phyloP scores from a whole-genome alignment of 1,284 basidiomycete species.

The Ceratobasidium sp. region DNA sequence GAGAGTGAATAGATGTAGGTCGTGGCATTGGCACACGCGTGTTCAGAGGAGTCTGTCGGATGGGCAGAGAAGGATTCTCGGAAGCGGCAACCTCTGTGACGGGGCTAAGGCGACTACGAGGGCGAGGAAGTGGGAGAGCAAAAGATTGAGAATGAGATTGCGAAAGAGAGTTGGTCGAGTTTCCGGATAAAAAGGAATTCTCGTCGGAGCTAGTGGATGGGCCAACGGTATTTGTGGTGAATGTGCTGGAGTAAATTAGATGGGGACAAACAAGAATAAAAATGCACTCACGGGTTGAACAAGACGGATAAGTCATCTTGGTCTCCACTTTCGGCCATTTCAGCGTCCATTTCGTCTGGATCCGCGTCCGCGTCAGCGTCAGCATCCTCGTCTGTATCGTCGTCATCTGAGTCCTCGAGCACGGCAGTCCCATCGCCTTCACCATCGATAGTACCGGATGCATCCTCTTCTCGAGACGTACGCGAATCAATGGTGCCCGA shows the following conservation, averaged over 20 bases:
- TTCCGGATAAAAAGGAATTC: constrained; percentile 45
- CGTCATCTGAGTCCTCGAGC: constrained; percentile 51
- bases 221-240: constrained; percentile 55
- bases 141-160: constrained; percentile 61
- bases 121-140: constrained; percentile 57
- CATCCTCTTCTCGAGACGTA: constrained; percentile 37
- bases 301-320: constrained; percentile 34
- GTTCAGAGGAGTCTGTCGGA: constrained; percentile 32
- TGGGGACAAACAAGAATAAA: not conserved
- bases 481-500: constrained; percentile 41
- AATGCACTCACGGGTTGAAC: constrained; percentile 72
- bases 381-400: constrained; percentile 63
- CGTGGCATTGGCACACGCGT: constrained; percentile 33
- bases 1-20: constrained; percentile 43
- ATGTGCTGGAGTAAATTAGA: constrained; percentile 53
- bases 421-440: constrained; percentile 48
- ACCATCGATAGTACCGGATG: constrained; percentile 46
- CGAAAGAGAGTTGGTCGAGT: constrained; percentile 55
- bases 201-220: constrained; percentile 46
- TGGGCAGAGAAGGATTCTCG: constrained; percentile 23
- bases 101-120: constrained; percentile 67
- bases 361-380: constrained; percentile 62
- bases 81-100: constrained; percentile 60
- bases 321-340: constrained; percentile 41
- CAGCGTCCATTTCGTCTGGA: constrained; percentile 40